Evolutionary conservation across 1,284 basidiomycete species (phyloP), one percentile per base, ranked within the genome.

Genomic region (Moesziomyces sp.): DNA sequence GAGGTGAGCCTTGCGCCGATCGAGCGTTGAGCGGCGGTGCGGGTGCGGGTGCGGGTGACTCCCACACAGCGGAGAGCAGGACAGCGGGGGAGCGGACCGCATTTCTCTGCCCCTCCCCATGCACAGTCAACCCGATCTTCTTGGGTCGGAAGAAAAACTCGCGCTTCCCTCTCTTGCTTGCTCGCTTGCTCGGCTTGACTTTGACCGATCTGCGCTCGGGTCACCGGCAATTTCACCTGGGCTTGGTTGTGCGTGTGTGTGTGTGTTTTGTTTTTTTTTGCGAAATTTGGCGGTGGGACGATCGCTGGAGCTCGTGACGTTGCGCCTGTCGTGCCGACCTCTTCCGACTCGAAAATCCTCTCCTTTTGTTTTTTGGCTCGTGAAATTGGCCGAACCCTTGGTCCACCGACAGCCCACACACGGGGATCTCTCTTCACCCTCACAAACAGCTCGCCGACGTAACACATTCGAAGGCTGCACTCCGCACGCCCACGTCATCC

Each of bases 321-420:
- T 33, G 30, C 30, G 11, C 30, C 9, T 10, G 1, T 13, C 49
- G 48, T 49, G 57, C 63, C 63, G 53, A 60, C 57, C 57, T 59
- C 52, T 59, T 56, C 63, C 63, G 53, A 64, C 0, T 28, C 26
- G 26, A 28, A 28, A 28, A 7, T 7, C 24, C 8, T 7, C 26
- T 8, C 8, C 26, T 28, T 28, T 28, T 28, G 21, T 21, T 7
- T 45, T 43, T 52, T 52, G 48, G 45, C 46, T 42, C 16, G 49
- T 55, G 47, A 61, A 48, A 46, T 48, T 35, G 28, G n/a, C 49
- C 21, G 30, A 42, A 43, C 11, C 33, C n/a, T 14, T 33, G 30
- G 30, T 33, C 33, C 42, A 24, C 40, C 14, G 11, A 5, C 38
- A 40, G 38, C 38, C 2, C 38, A 19, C 46, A 21, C 21, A 21